Conservation (phyloP, 208 protist species). For the Crithidia bombi region DNA sequence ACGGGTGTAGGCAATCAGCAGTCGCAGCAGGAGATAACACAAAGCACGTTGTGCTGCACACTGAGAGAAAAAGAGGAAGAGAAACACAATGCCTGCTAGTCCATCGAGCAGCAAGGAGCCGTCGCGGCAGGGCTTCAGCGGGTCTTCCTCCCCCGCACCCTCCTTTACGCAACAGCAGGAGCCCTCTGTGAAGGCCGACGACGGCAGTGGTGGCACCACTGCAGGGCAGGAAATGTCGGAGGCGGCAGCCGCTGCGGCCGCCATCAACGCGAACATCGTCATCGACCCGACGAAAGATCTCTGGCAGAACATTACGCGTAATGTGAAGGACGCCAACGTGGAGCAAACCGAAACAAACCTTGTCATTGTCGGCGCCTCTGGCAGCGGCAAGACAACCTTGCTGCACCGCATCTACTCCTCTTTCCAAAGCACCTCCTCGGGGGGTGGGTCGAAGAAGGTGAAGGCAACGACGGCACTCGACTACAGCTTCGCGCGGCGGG, state of each 20-base stretch:
- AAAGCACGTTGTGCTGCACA: no score
- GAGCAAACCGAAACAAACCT: conserved; percentile 75
- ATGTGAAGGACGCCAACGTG: conserved; percentile 65
- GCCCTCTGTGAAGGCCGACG: background rate
- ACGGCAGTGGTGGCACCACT: conserved; percentile 1
- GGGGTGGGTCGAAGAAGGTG: conserved; percentile 46
- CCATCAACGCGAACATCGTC: conserved; percentile 38
- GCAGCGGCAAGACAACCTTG: conserved; percentile 86
- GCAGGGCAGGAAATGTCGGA: conserved; percentile 6
- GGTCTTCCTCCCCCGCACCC: background rate
- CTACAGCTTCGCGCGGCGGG: conserved; percentile 81
- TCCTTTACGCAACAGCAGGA: background rate
- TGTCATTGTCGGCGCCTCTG: conserved; percentile 68
- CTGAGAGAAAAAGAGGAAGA: background rate
- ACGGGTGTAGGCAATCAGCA: no score
- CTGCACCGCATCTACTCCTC: conserved; percentile 72
- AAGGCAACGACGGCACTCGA: conserved; percentile 91
- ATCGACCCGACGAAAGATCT: conserved; percentile 87
- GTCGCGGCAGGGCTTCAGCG: background rate
- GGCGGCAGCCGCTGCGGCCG: conserved; percentile 8
- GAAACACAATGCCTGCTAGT: background rate
- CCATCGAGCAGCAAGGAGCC: background rate
- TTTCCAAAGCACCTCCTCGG: conserved; percentile 44
- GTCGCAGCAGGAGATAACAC: no score
- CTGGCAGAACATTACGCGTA: conserved; percentile 88